These are phyloP conservation scores for Hypoxylon fuscum DNA, from an alignment of 495 filamentous ascomycete species.

Conservation along the genomic window DNA sequence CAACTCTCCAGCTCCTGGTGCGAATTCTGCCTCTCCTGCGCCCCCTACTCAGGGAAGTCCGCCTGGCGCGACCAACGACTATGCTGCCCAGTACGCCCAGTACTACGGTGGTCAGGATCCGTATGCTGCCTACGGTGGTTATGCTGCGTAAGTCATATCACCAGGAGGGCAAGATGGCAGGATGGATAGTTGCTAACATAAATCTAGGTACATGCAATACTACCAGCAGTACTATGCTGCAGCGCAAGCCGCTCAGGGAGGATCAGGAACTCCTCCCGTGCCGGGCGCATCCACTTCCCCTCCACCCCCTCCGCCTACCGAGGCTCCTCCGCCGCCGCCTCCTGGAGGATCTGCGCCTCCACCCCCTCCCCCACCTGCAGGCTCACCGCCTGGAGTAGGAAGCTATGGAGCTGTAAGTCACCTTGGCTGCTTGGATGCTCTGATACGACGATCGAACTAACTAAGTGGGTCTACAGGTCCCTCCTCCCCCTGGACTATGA, in stretches of 20 bases:
- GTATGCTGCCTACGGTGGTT: slow-evolving; percentile 92
- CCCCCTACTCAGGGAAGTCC: slow-evolving; percentile 49
- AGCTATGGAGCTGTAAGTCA: slow-evolving; percentile 74
- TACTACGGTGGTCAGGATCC: slow-evolving; percentile 82
- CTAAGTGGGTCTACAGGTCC: slow-evolving; percentile 50
- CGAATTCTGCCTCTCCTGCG: slow-evolving; percentile 41
- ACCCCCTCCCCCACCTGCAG: slow-evolving; percentile 72
- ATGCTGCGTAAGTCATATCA: slow-evolving; percentile 59
- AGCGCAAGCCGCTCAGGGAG: slow-evolving; percentile 62
- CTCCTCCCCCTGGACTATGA: slow-evolving; percentile 65
- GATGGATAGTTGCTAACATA: slow-evolving; percentile 29
- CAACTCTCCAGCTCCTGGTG: slow-evolving; percentile 46
- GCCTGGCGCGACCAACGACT: slow-evolving; percentile 58
- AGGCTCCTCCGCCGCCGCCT: slow-evolving; percentile 73
- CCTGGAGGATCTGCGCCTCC: slow-evolving; percentile 59
- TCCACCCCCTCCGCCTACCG: slow-evolving; percentile 68
- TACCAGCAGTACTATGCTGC: slow-evolving; percentile 72
- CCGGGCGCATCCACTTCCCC: slow-evolving; percentile 60
- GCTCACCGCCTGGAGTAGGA: slow-evolving; percentile 61
- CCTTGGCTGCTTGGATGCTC: not conserved
- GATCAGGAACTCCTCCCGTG: slow-evolving; percentile 45
- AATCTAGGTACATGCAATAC: slow-evolving; percentile 69
- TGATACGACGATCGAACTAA: slow-evolving; percentile 18
- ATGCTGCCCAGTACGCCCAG: slow-evolving; percentile 85
- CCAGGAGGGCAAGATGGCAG: not conserved